These are phyloP conservation scores for Penicillium sp. DNA, from an alignment of 2,329 filamentous ascomycete genomes.

Conservation along the genomic window DNA sequence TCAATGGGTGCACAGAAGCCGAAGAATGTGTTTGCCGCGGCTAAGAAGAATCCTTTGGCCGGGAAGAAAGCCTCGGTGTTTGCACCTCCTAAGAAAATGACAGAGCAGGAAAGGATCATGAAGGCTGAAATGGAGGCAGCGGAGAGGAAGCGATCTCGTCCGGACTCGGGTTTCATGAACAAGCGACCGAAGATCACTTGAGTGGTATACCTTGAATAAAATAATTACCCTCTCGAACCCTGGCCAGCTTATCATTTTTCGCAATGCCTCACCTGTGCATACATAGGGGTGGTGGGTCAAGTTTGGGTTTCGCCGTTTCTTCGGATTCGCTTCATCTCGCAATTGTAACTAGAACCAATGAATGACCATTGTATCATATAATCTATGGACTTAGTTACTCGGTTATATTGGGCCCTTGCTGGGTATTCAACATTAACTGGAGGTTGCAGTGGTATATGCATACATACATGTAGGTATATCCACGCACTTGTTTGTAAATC, in stretches of 20 bases:
- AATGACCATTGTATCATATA: too few species aligned
- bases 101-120: conserved; percentile 86
- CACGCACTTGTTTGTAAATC: too few species aligned
- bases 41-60: conserved; percentile 69
- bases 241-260: neutral
- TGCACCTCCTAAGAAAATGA: conserved; percentile 76
- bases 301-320: neutral
- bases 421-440: too few species aligned
- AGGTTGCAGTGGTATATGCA: too few species aligned
- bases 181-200: conserved; percentile 39
- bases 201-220: neutral
- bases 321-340: neutral
- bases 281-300: neutral
- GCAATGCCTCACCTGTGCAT: neutral
- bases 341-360: neutral
- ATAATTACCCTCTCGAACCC: neutral
- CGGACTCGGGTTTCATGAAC: conserved; percentile 30
- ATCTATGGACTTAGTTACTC: too few species aligned
- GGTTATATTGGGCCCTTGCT: too few species aligned
- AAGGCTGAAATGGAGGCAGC: conserved; percentile 65
- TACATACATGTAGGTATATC: too few species aligned
- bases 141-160: conserved; percentile 62
- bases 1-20: conserved; percentile 57
- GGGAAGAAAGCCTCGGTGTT: conserved; percentile 61
- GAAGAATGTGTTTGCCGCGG: conserved; percentile 67